phyloP scores from a whole-genome alignment of 345 rosid species.

The Eucalyptus regnans region DNA sequence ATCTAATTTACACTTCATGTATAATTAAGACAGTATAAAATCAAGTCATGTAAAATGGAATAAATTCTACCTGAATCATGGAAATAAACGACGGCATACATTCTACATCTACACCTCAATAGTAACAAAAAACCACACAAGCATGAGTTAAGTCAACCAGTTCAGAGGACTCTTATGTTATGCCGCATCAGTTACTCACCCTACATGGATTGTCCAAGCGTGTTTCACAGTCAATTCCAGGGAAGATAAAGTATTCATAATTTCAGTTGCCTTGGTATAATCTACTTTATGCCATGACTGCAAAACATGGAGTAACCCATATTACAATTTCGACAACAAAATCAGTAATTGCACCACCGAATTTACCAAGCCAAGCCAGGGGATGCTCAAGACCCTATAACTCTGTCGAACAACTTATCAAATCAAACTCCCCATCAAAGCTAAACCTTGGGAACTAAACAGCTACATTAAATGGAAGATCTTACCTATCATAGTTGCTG shows the following conservation, averaged over 20 bases:
- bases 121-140: not conserved
- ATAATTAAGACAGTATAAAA: not conserved
- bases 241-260: not conserved
- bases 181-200: not conserved
- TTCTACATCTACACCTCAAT: not conserved
- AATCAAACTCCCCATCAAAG: not conserved
- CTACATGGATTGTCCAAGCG: not conserved
- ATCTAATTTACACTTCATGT: not conserved
- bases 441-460: not conserved
- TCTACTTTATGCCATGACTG: not conserved
- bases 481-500: not conserved
- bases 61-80: not conserved
- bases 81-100: not conserved
- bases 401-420: not conserved
- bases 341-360: not conserved
- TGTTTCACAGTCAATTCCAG: not conserved
- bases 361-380: not conserved
- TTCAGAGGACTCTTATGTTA: not conserved
- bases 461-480: not conserved
- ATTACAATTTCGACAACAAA: not conserved
- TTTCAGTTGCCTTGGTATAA: not conserved
- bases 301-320: not conserved
- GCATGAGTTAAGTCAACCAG: not conserved
- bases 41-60: not conserved
- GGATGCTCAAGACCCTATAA: not conserved